Conservation (phyloP, 2,329 filamentous ascomycete genomes). For the Daldinia sp. region DNA sequence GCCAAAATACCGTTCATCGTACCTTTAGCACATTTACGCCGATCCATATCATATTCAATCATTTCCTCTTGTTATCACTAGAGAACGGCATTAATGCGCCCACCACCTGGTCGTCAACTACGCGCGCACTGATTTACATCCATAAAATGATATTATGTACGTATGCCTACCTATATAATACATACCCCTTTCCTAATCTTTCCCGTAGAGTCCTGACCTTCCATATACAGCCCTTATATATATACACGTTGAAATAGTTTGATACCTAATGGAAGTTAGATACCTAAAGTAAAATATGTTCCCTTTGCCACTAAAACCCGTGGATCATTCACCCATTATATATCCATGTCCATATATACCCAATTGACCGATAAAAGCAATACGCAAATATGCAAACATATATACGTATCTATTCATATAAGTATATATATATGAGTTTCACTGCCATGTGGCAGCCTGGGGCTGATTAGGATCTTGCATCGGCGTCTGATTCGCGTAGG, state of each 20-base stretch:
- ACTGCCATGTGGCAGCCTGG: slow-evolving; percentile 34
- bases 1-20: too few species aligned
- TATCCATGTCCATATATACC: slow-evolving; percentile 15
- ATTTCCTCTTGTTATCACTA: background rate
- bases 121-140: background rate
- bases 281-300: slow-evolving; percentile 23
- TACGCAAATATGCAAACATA: background rate
- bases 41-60: background rate
- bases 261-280: background rate
- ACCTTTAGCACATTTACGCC: background rate
- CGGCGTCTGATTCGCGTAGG: slow-evolving; percentile 36
- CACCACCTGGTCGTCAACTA: background rate
- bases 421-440: background rate
- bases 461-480: slow-evolving; percentile 30
- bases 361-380: background rate
- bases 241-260: slow-evolving; percentile 22
- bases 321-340: slow-evolving; percentile 10
- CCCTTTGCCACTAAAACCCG: slow-evolving; percentile 19
- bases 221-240: slow-evolving; percentile 21
- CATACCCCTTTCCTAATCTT: background rate
- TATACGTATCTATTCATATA: too few species aligned
- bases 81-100: background rate
- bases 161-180: background rate
- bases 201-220: background rate
- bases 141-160: background rate